These are phyloP conservation scores for Penicillium fimorum DNA, from an alignment of 495 filamentous ascomycete genomes.

Conservation along the genomic window DNA sequence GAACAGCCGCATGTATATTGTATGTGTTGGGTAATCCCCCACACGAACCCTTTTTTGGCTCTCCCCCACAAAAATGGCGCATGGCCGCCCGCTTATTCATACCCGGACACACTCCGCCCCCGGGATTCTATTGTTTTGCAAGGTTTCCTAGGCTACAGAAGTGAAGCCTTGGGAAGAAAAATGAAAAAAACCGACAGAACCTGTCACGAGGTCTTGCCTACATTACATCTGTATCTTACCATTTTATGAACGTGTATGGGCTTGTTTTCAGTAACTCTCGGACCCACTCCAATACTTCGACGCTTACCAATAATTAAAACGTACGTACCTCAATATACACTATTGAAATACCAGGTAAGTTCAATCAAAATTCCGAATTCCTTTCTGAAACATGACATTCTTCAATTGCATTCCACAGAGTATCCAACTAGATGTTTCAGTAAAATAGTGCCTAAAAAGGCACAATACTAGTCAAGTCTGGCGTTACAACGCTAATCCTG, in stretches of 20 bases:
- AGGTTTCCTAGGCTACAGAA: neutral
- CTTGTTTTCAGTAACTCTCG: conserved; percentile 3
- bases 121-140: neutral
- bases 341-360: neutral
- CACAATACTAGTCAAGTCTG: conserved; percentile 5
- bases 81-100: conserved; percentile 17
- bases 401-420: neutral
- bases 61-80: conserved; percentile 38
- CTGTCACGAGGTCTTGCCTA: conserved; percentile 8
- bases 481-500: conserved; percentile 17
- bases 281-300: conserved; percentile 6
- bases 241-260: neutral
- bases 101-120: neutral
- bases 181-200: neutral
- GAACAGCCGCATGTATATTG: neutral
- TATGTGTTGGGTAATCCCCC: conserved; percentile 20
- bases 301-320: neutral
- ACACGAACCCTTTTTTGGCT: conserved; percentile 25
- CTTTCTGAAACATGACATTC: neutral
- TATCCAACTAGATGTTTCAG: neutral
- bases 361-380: neutral
- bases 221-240: neutral
- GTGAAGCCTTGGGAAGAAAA: neutral
- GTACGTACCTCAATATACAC: neutral
- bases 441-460: neutral